Base-by-base conservation (phyloP, 2,329 filamentous ascomycete genomes). In the Pseudovirgaria hyperparasitica region DNA sequence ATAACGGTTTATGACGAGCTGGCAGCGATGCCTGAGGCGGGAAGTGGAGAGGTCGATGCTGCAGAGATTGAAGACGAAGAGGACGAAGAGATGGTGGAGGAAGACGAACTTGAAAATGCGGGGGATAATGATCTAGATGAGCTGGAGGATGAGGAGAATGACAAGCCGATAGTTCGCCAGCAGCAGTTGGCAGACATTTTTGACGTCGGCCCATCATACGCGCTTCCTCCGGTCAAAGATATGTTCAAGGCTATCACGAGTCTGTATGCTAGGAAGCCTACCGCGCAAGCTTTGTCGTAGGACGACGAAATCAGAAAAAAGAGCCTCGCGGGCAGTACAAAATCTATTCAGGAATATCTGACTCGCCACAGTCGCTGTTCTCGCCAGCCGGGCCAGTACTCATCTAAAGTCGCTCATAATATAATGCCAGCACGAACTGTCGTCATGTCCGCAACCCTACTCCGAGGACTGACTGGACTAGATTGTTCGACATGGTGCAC, bases 201-300 rank as follows among this genome's bases (percentile, higher is more conserved):
- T 37, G 76, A 84, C 36, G 62, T 66, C 9, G 72, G 72, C 2
- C 72, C 76, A 2, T 68, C 74, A 4, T 79, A 78, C 44, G 74
- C 76, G 1, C 66, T 78, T 42, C 74, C 76, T 13, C 71, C 77
- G 8, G 69, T 86, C 13, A 72, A 78, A 50, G 79, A 84, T 35
- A 67, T 82, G 57, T 85, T 86, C 46, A 73, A 77, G 50, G 71
- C 74, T 50, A 74, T 87, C 20, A 68, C 77, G 9, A 69, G 61
- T 5, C 46, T 82, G 36, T 72, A 79, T 46, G 66, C 69, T 2
- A 58, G 67, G 33, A 76, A 70, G 48, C 63, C 70, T 9, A 40
- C n/a, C n/a, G n/a, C n/a, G n/a, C n/a, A n/a, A n/a, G n/a, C n/a
- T n/a, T n/a, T n/a, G n/a, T n/a, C n/a, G n/a, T n/a, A n/a, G n/a